A percentile compares a stretch with the other conserved stretches of the same genome.
phyloP scores from a whole-genome alignment of 345 rosid genomes.

The Eucalyptus albens region DNA sequence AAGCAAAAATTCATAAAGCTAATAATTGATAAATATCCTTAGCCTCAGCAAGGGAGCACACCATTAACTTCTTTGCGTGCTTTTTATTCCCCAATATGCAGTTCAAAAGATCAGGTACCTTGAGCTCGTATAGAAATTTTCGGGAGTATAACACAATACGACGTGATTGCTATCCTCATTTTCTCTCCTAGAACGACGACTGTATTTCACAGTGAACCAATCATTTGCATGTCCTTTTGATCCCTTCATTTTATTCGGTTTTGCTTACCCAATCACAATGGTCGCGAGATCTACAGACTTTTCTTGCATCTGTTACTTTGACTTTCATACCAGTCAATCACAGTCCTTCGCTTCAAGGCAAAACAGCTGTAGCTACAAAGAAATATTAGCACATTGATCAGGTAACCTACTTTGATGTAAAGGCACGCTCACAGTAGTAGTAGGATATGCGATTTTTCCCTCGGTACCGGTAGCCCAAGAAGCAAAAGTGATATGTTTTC shows the following conservation, averaged over 20 bases:
- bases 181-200: background rate
- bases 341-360: background rate
- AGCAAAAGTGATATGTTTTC: background rate
- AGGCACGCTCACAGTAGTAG: background rate
- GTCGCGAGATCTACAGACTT: background rate
- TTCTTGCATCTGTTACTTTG: background rate
- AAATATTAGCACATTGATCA: background rate
- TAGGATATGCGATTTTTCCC: background rate
- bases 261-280: background rate
- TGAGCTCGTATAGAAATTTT: no score
- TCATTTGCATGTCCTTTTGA: background rate
- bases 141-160: accelerated
- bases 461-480: accelerated
- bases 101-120: background rate
- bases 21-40: background rate
- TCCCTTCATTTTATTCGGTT: background rate
- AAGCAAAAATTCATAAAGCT: background rate
- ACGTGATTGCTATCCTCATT: background rate
- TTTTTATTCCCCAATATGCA: background rate
- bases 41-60: background rate
- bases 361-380: accelerated
- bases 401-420: background rate
- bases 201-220: background rate
- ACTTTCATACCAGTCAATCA: background rate
- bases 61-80: background rate